Percentiles rank a stretch among this genome's conserved stretches.
These are phyloP conservation scores for Clarireedia homoeocarpa DNA, from an alignment of 2,329 filamentous ascomycete genomes.

Conservation along the genomic window DNA sequence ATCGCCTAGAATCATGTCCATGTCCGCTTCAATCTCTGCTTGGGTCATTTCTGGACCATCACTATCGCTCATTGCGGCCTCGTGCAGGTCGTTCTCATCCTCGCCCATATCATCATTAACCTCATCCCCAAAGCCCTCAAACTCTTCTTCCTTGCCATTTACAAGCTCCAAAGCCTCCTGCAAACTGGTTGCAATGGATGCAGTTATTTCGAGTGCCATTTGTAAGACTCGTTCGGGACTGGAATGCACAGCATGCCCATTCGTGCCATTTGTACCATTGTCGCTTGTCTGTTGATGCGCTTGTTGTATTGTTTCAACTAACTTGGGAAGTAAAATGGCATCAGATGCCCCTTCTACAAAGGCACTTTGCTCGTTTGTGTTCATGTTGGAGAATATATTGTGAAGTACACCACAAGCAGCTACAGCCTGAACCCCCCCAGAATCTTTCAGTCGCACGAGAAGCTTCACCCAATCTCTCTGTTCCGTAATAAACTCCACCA, in stretches of 20 bases:
- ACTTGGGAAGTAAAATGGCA: slow-evolving; percentile 39
- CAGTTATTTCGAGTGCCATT: slow-evolving; percentile 53
- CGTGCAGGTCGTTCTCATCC: slow-evolving; percentile 35
- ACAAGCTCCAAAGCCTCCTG: slow-evolving; percentile 43
- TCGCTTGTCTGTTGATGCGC: slow-evolving; percentile 3
- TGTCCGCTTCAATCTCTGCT: slow-evolving; percentile 53
- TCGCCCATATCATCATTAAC: slow-evolving; percentile 29
- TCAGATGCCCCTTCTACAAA: slow-evolving; percentile 43
- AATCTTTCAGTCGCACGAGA: slow-evolving; percentile 41
- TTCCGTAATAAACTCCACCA: slow-evolving; percentile 46
- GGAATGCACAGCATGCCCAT: slow-evolving; percentile 17
- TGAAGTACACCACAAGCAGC: slow-evolving; percentile 55
- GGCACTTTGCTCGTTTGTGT: slow-evolving; percentile 44
- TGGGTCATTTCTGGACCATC: slow-evolving; percentile 46
- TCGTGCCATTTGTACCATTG: slow-evolving; percentile 12
- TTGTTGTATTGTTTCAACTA: slow-evolving; percentile 30
- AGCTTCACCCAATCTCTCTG: slow-evolving; percentile 42
- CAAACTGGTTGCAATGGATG: slow-evolving; percentile 54
- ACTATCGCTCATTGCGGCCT: slow-evolving; percentile 32
- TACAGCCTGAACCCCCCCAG: slow-evolving; percentile 42
- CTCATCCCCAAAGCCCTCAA: slow-evolving; percentile 32
- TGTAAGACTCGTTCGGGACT: slow-evolving; percentile 26
- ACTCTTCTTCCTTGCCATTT: slow-evolving; percentile 33
- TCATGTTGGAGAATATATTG: slow-evolving; percentile 48
- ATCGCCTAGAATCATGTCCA: slow-evolving; percentile 53